Conservation (phyloP, 208 protist species). For the Naegleria fowleri region DNA sequence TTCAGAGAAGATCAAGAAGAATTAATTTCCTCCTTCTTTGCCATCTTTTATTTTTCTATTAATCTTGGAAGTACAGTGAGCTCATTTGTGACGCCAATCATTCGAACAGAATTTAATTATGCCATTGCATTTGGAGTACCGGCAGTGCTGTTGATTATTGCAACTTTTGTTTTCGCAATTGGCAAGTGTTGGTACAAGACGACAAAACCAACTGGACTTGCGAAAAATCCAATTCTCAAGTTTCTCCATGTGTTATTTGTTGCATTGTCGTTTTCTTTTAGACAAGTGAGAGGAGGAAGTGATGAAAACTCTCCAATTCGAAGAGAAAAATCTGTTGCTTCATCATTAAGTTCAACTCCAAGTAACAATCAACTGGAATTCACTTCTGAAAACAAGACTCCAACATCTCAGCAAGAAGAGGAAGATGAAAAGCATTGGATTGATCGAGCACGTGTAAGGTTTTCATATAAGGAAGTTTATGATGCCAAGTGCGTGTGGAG, state of each 20-base stretch:
- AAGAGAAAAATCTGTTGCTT: not conserved
- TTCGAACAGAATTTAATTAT: conserved; percentile 40
- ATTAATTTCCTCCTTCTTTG: conserved; percentile 45
- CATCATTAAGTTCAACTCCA: not conserved
- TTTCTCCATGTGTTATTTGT: not conserved
- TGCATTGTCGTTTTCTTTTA: conserved; percentile 32
- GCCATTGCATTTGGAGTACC: conserved; percentile 17
- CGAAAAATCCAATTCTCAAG: conserved; percentile 6
- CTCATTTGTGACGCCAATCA: conserved; percentile 52
- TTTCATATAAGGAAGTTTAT: not conserved
- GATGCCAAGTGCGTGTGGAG: not conserved
- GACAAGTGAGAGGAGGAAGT: conserved; percentile 24
- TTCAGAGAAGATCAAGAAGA: conserved; percentile 38
- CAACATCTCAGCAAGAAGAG: not conserved
- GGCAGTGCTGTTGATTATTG: not conserved
- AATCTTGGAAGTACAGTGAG: conserved; percentile 52
- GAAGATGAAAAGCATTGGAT: conserved; percentile 5
- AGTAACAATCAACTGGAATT: not conserved
- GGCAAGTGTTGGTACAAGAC: conserved; percentile 43
- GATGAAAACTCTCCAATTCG: not conserved
- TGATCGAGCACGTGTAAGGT: not conserved
- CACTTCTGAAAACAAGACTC: not conserved
- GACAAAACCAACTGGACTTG: conserved; percentile 28
- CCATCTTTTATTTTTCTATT: conserved; percentile 58
- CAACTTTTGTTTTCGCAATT: conserved; percentile 35